phyloP scores from a whole-genome alignment of 2,329 filamentous ascomycete species.

The Colletotrichum lentis region DNA sequence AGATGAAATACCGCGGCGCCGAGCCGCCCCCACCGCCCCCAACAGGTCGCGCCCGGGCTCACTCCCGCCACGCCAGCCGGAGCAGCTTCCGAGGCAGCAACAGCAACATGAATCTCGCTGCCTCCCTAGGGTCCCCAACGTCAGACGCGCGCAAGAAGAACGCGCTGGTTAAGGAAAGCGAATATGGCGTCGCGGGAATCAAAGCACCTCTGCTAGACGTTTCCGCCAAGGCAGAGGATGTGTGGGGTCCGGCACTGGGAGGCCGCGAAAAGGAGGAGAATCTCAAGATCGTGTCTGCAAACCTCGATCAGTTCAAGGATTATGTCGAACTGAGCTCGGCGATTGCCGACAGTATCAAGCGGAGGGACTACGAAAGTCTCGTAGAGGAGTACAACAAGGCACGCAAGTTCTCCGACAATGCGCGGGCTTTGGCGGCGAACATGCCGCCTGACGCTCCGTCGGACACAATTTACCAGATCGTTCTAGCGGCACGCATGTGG shows the following conservation, averaged over 20 bases:
- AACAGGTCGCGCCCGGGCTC: conserved; percentile 52
- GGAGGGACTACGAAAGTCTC: conserved; percentile 87
- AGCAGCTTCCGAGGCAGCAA: conserved; percentile 68
- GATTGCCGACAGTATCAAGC: conserved; percentile 84
- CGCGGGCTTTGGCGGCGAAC: conserved; percentile 69
- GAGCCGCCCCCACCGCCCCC: conserved; percentile 57
- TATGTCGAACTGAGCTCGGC: conserved; percentile 82
- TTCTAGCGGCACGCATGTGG: conserved; percentile 95
- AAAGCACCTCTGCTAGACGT: conserved; percentile 88
- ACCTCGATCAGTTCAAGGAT: conserved; percentile 80
- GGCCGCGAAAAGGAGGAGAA: conserved; percentile 91
- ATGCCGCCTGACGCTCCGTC: conserved; percentile 66
- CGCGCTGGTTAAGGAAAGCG: conserved; percentile 88
- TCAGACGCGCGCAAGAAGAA: conserved; percentile 79
- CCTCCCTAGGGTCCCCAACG: conserved; percentile 46
- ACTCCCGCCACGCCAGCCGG: conserved; percentile 74
- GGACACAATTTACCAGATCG: conserved; percentile 82
- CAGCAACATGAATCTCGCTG: conserved; percentile 48
- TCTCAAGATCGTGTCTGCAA: conserved; percentile 78
- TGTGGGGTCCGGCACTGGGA: conserved; percentile 94
- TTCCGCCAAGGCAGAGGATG: conserved; percentile 92
- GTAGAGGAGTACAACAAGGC: conserved; percentile 88
- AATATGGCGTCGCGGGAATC: conserved; percentile 88
- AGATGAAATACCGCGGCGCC: conserved; percentile 82
- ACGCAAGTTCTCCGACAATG: conserved; percentile 81